Percentiles rank a stretch among this genome's conserved stretches.
Conservation (phyloP, 371 early-diverging fungal genomes). For the Mucor piriformis region DNA sequence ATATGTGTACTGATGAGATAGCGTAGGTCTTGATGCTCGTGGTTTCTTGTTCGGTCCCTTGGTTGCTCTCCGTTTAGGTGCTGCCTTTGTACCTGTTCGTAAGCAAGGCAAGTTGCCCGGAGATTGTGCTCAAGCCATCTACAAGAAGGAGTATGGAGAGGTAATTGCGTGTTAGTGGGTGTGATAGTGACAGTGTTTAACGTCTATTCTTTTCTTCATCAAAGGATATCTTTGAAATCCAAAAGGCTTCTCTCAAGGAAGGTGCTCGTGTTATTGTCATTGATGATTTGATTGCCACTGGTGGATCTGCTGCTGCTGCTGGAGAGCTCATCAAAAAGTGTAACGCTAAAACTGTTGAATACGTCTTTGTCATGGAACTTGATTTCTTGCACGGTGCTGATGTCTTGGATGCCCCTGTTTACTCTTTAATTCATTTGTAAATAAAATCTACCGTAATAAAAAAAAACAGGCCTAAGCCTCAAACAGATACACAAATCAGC, state of each 20-base stretch:
- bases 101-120: slow-evolving; percentile 97
- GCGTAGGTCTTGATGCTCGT: slow-evolving; percentile 83
- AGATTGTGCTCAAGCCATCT: slow-evolving; percentile 65
- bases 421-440: slow-evolving; percentile 84
- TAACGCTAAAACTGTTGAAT: slow-evolving; percentile 80
- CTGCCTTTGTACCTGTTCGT: slow-evolving; percentile 93
- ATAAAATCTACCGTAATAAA: too few relatives aligned
- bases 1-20: too few relatives aligned
- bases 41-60: slow-evolving; percentile 92
- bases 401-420: slow-evolving; percentile 81
- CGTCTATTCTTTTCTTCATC: too few relatives aligned
- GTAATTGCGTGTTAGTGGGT: too few relatives aligned
- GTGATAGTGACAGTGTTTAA: too few relatives aligned
- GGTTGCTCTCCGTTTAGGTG: slow-evolving; percentile 85
- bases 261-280: slow-evolving; percentile 89
- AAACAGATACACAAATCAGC: not conserved
- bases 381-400: slow-evolving; percentile 81
- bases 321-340: slow-evolving; percentile 77
- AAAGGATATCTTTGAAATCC: slow-evolving; percentile 92
- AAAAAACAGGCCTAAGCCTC: not conserved
- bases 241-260: slow-evolving; percentile 75
- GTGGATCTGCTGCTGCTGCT: slow-evolving; percentile 86
- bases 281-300: slow-evolving; percentile 97
- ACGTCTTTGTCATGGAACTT: slow-evolving; percentile 92
- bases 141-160: slow-evolving; percentile 95